phyloP scores from a whole-genome alignment of 371 early-diverging fungal species.

The Mucor indicus region DNA sequence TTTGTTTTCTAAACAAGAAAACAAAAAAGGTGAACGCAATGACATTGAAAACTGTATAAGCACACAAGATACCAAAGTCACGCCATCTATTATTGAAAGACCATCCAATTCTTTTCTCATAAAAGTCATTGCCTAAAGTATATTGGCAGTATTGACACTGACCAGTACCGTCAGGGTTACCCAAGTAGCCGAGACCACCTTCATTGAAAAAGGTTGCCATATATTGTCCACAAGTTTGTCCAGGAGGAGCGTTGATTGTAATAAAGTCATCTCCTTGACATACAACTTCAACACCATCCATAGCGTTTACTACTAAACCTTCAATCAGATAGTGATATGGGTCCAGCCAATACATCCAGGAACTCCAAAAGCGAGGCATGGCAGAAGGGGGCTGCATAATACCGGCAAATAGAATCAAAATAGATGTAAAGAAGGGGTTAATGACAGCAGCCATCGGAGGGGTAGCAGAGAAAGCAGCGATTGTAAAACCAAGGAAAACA shows the following conservation, averaged over 20 bases:
- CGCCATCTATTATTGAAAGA: slow-evolving; percentile 64
- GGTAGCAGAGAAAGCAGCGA: slow-evolving; percentile 41
- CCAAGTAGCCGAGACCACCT: slow-evolving; percentile 55
- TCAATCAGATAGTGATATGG: slow-evolving; percentile 76
- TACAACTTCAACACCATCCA: slow-evolving; percentile 47
- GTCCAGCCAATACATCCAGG: slow-evolving; percentile 74
- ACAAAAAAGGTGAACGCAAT: slow-evolving; percentile 41
- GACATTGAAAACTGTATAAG: slow-evolving; percentile 54
- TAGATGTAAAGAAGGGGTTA: slow-evolving; percentile 69
- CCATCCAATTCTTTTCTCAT: slow-evolving; percentile 51
- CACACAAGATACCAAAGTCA: slow-evolving; percentile 63
- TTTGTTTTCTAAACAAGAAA: slow-evolving; percentile 30
- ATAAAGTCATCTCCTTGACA: slow-evolving; percentile 54
- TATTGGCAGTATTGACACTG: slow-evolving; percentile 68
- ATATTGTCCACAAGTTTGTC: slow-evolving; percentile 64
- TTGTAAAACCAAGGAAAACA: slow-evolving; percentile 60
- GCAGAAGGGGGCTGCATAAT: slow-evolving; percentile 58
- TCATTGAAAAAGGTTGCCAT: slow-evolving; percentile 46
- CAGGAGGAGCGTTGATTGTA: slow-evolving; percentile 54
- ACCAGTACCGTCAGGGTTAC: slow-evolving; percentile 41
- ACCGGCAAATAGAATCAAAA: slow-evolving; percentile 71
- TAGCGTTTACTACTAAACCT: slow-evolving; percentile 67
- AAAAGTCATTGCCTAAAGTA: slow-evolving; percentile 57
- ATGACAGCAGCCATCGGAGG: slow-evolving; percentile 68
- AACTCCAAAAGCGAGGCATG: slow-evolving; percentile 75